Percentiles rank a stretch among this genome's conserved stretches.
These are phyloP conservation scores for Aspergillus hiratsukae DNA, from an alignment of 2,329 filamentous ascomycete genomes.

Conservation along the genomic window DNA sequence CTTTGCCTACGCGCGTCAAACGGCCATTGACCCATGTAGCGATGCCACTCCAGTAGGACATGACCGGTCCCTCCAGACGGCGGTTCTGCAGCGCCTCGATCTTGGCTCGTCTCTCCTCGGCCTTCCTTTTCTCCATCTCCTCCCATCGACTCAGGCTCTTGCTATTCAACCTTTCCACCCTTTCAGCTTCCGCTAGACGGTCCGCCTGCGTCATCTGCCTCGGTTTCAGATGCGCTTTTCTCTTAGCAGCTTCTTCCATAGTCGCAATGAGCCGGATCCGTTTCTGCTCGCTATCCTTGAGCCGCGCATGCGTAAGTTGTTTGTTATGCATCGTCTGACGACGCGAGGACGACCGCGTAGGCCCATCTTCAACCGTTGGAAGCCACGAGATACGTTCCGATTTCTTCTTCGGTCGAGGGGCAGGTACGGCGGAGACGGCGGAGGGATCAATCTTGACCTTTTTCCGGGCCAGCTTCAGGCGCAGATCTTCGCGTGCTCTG, in stretches of 20 bases:
- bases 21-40: slow-evolving; percentile 75
- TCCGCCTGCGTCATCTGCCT: slow-evolving; percentile 83
- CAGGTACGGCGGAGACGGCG: slow-evolving; percentile 33
- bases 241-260: slow-evolving; percentile 58
- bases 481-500: slow-evolving; percentile 71
- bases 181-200: slow-evolving; percentile 73
- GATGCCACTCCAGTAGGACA: slow-evolving; percentile 91
- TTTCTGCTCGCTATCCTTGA: slow-evolving; percentile 47
- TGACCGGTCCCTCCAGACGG: slow-evolving; percentile 79
- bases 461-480: slow-evolving; percentile 55
- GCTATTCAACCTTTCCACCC: slow-evolving; percentile 79
- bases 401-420: slow-evolving; percentile 58
- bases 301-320: slow-evolving; percentile 48
- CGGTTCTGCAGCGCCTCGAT: slow-evolving; percentile 84
- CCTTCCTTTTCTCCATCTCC: slow-evolving; percentile 81
- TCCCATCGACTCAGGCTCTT: slow-evolving; percentile 94
- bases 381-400: slow-evolving; percentile 68
- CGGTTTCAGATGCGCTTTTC: slow-evolving; percentile 68
- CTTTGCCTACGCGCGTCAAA: slow-evolving; percentile 65
- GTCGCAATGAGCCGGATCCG: slow-evolving; percentile 47
- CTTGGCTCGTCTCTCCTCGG: slow-evolving; percentile 76
- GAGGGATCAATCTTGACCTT: slow-evolving; percentile 68
- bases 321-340: slow-evolving; percentile 63
- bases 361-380: slow-evolving; percentile 58
- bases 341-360: slow-evolving; percentile 58